Conservation (phyloP, 495 filamentous ascomycete genomes). For the Penicillium odoratum region DNA sequence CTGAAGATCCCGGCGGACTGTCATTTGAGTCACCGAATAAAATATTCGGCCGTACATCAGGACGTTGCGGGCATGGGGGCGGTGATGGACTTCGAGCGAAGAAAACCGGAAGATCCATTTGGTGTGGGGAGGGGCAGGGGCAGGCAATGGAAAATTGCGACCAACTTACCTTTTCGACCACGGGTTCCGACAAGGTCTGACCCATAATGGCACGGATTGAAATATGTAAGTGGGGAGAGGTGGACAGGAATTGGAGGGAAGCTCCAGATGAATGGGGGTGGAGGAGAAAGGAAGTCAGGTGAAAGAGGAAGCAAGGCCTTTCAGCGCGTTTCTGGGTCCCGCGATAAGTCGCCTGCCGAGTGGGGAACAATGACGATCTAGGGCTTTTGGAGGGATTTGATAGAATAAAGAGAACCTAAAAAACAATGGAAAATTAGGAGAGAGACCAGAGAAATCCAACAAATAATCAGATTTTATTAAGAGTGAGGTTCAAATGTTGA, state of each 20-base stretch:
- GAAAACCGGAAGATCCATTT: conserved; percentile 14
- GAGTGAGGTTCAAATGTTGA: too few species aligned
- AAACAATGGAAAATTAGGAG: neutral
- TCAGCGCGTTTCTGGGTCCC: conserved; percentile 31
- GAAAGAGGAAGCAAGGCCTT: conserved; percentile 28
- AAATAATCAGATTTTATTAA: neutral
- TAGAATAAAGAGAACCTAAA: conserved; percentile 4
- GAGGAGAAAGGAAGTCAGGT: conserved; percentile 29
- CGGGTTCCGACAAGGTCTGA: conserved; percentile 98
- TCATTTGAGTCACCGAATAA: neutral
- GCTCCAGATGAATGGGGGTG: conserved; percentile 24
- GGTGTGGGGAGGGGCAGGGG: conserved; percentile 34
- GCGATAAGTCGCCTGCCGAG: conserved; percentile 31
- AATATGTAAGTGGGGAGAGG: conserved; percentile 20
- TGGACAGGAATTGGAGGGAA: conserved; percentile 17
- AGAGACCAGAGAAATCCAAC: neutral
- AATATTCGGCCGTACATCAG: neutral
- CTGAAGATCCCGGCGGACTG: neutral
- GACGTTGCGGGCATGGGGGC: neutral
- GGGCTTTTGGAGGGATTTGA: conserved; percentile 11
- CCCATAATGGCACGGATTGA: conserved; percentile 64
- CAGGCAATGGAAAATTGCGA: conserved; percentile 22
- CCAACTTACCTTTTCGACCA: conserved; percentile 90
- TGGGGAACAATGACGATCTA: conserved; percentile 32
- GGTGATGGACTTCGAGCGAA: conserved; percentile 4